Evolutionary conservation across 2,329 filamentous ascomycete species (phyloP).

Genomic region (Trichoderma polysporum): DNA sequence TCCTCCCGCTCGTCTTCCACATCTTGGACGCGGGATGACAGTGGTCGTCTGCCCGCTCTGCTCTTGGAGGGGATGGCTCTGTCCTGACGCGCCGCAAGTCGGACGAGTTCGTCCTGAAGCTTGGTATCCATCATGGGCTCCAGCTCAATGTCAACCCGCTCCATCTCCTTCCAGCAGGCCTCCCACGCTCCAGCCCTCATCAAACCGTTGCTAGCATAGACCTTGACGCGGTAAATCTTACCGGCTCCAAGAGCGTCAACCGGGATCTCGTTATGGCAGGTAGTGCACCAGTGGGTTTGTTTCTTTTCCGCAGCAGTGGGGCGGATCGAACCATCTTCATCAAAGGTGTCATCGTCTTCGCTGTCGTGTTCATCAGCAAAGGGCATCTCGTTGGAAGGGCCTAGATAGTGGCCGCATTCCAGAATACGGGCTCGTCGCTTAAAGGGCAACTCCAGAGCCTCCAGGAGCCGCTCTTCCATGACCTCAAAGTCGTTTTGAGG

Average conservation of each 20-base stretch:
- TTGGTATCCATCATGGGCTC: conserved; percentile 66
- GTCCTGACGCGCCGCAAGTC: conserved; percentile 49
- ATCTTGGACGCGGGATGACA: conserved; percentile 30
- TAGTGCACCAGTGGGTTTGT: conserved; percentile 56
- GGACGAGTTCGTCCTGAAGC: conserved; percentile 60
- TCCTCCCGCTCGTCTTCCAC: conserved; percentile 24
- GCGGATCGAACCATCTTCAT: conserved; percentile 31
- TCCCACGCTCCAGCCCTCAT: conserved; percentile 92
- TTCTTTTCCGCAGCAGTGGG: conserved; percentile 27
- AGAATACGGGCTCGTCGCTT: conserved; percentile 65
- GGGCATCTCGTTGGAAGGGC: conserved; percentile 53
- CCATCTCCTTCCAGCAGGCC: conserved; percentile 96
- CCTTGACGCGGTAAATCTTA: conserved; percentile 73
- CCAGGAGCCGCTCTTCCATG: conserved; percentile 73
- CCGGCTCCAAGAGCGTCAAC: conserved; percentile 53
- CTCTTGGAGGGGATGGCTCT: conserved; percentile 33
- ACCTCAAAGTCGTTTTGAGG: conserved; percentile 78
- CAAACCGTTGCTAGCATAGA: conserved; percentile 92
- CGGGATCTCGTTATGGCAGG: conserved; percentile 55
- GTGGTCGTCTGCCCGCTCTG: background rate
- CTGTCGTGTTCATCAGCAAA: conserved; percentile 46
- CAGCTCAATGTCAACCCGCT: conserved; percentile 93
- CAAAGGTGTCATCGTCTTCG: conserved; percentile 46
- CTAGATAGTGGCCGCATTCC: conserved; percentile 75
- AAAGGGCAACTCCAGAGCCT: conserved; percentile 69